Base-by-base conservation (phyloP, 1,284 basidiomycete species). In the Pseudozyma sp. region DNA sequence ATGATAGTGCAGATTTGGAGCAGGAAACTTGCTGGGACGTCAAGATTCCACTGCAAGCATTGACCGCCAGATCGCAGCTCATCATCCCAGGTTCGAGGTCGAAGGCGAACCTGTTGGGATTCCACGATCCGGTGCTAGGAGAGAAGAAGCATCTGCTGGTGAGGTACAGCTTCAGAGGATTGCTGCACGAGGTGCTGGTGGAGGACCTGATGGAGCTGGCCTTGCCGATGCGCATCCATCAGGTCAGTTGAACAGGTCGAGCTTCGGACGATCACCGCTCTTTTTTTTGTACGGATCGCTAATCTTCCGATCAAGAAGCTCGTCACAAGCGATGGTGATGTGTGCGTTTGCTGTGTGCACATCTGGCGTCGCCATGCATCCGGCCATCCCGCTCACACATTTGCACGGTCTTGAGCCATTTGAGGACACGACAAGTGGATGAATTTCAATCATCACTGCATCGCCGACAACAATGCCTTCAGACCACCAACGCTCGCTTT, bases 11-110 rank as follows among this genome's bases (percentile, higher is more conserved):
- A 5, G 45, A 24, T 16, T 40, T 44, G n/a, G 54, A 46, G 1
- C 37, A 39, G 11, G 70, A 73, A 33, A 86, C 91, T 30, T 85
- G 87, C 47, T 88, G 93, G 71, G 90, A 94, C 84, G 92, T 94
- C 40, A 91, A 90, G 17, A 86, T 92, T 34, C 89, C 94, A 4
- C 81, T 96, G 31, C 94, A 95, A 86, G 90, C 92, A 29, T 87
- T 96, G 16, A 92, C 95, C 47, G 88, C 89, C 71, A 88, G 91
- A 71, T 90, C 91, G 49, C 92, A 93, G 81, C 83, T 97, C 50
- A 89, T 90, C 80, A 90, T 97, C 68, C 90, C 94, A 16, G 90
- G 90, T 51, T 90, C 90, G 49, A 86, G 91, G 72, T 84, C 85
- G 16, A 89, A 89, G 90, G 85, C 89, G 58, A 88, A 88, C 40